These are phyloP conservation scores for Sugiyamaella valdiviana DNA, from an alignment of 805 yeast species.

Conservation along the genomic window DNA sequence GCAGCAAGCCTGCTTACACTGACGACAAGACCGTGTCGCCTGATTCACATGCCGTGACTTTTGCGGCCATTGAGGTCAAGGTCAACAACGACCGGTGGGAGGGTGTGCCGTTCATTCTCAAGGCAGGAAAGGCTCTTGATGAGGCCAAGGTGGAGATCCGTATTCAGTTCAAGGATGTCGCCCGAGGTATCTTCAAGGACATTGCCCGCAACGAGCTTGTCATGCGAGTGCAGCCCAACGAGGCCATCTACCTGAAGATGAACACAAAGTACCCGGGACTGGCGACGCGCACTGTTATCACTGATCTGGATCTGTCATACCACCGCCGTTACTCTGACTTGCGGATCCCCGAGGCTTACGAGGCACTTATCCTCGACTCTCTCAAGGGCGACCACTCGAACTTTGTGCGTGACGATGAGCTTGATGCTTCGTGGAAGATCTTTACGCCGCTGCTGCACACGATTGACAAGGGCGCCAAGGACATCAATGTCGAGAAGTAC, in stretches of 20 bases:
- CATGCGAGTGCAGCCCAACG: slow-evolving; percentile 89
- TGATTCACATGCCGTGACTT: slow-evolving; percentile 83
- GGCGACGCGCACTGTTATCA: slow-evolving; percentile 69
- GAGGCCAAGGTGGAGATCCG: slow-evolving; percentile 93
- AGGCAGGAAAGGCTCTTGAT: slow-evolving; percentile 97
- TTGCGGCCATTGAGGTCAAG: slow-evolving; percentile 73
- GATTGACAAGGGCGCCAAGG: slow-evolving; percentile 62
- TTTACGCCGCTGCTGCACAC: slow-evolving; percentile 85
- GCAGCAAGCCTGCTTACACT: slow-evolving; percentile 79
- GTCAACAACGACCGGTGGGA: slow-evolving; percentile 96
- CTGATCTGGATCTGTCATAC: slow-evolving; percentile 88
- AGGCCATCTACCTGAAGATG: slow-evolving; percentile 87
- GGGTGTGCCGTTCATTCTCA: slow-evolving; percentile 90
- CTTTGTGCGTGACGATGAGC: slow-evolving; percentile 96
- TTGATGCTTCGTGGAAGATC: slow-evolving; percentile 85
- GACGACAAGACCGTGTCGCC: slow-evolving; percentile 87
- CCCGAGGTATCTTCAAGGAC: slow-evolving; percentile 71
- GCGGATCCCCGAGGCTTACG: slow-evolving; percentile 98
- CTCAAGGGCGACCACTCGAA: slow-evolving; percentile 90
- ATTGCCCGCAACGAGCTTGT: slow-evolving; percentile 91
- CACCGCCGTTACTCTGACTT: slow-evolving; percentile 72
- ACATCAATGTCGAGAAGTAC: slow-evolving; percentile 57
- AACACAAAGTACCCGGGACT: slow-evolving; percentile 93
- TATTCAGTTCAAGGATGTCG: slow-evolving; percentile 82
- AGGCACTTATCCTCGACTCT: slow-evolving; percentile 88